phyloP scores from a whole-genome alignment of 441 rosid genomes.

The Populus hybrid region DNA sequence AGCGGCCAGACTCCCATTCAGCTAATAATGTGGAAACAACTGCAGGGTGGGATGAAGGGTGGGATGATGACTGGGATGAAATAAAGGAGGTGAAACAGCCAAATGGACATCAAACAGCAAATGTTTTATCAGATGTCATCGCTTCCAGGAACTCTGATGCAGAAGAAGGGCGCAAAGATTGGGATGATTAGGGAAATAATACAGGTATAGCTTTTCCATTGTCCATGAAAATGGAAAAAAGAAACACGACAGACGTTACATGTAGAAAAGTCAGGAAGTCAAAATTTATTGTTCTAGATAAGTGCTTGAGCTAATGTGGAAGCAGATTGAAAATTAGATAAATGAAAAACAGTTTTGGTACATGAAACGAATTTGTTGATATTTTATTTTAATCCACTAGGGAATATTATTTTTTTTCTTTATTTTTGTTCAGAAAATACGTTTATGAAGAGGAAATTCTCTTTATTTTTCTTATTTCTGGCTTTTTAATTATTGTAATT shows the following conservation, averaged over 20 bases:
- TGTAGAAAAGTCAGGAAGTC: background rate
- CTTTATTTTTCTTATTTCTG: background rate
- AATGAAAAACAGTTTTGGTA: background rate
- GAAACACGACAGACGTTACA: too few relatives aligned
- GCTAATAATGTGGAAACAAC: slow-evolving; percentile 26
- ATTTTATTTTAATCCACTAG: background rate
- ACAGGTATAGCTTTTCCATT: background rate
- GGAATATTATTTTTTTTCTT: background rate
- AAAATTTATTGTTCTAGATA: background rate
- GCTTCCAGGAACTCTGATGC: slow-evolving; percentile 20
- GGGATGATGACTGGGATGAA: slow-evolving; percentile 54
- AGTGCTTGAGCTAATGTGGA: background rate
- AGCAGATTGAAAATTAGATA: background rate
- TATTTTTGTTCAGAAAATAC: background rate
- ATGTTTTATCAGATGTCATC: slow-evolving; percentile 19
- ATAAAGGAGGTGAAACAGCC: slow-evolving; percentile 27
- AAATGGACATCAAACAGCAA: slow-evolving; percentile 19
- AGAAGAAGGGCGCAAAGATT: slow-evolving; percentile 29
- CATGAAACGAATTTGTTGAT: background rate
- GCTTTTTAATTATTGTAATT: background rate
- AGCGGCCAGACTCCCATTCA: slow-evolving; percentile 16
- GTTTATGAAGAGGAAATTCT: background rate
- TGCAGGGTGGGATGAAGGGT: slow-evolving; percentile 45
- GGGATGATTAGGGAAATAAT: slow-evolving; percentile 30
- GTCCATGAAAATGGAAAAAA: background rate